Percentiles rank a stretch among this genome's conserved stretches.
These are phyloP conservation scores for Colletotrichum musicola DNA, from an alignment of 2,329 filamentous ascomycete species.

Conservation along the genomic window DNA sequence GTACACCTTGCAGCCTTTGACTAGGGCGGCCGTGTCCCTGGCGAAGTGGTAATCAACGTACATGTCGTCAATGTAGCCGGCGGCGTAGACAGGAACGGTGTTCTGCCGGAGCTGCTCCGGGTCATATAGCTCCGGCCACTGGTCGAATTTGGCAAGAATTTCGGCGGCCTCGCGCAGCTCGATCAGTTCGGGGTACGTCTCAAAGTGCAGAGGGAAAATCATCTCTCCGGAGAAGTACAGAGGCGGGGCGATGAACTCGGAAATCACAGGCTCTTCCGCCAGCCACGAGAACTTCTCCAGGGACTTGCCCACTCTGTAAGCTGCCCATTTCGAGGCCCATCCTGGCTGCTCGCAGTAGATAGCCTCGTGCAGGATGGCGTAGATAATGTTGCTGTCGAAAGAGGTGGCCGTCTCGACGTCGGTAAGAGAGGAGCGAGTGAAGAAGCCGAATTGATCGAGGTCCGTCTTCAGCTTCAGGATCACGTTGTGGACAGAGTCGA, in stretches of 20 bases:
- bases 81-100: constrained; percentile 87
- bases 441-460: constrained; percentile 79
- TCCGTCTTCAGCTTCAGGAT: constrained; percentile 79
- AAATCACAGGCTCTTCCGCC: constrained; percentile 45
- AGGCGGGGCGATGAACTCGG: constrained; percentile 56
- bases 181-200: constrained; percentile 82
- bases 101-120: constrained; percentile 79
- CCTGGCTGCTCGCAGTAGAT: constrained; percentile 82
- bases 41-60: constrained; percentile 86
- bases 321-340: constrained; percentile 79
- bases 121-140: constrained; percentile 86
- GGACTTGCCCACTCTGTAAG: constrained; percentile 70
- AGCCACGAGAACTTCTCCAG: constrained; percentile 66
- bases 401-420: constrained; percentile 75
- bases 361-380: constrained; percentile 88
- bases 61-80: constrained; percentile 89
- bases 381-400: constrained; percentile 84
- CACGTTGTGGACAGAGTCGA: constrained; percentile 80
- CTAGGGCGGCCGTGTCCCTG: constrained; percentile 77
- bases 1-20: constrained; percentile 83
- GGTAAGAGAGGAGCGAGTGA: constrained; percentile 79
- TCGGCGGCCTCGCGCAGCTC: constrained; percentile 77
- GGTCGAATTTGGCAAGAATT: constrained; percentile 73
- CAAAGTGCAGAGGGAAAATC: constrained; percentile 88
- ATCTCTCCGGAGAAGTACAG: constrained; percentile 93